Evolutionary conservation across 2,329 filamentous ascomycete genomes (phyloP).

Genomic region (Tolypocladium cylindrosporum): DNA sequence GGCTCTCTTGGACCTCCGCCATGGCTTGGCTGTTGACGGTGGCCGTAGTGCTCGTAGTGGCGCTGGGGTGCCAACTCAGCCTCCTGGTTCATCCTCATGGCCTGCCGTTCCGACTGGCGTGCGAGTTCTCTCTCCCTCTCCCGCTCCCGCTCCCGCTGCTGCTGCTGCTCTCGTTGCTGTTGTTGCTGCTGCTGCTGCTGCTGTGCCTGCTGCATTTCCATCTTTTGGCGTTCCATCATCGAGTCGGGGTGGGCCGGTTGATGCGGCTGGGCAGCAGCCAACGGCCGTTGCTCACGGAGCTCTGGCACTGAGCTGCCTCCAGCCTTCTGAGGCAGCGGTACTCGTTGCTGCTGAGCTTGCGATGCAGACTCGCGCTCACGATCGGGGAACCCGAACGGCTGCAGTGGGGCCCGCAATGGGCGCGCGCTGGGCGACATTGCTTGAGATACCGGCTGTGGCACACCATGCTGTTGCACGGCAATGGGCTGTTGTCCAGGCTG

Average conservation of each 20-base stretch:
- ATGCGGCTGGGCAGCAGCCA: conserved; percentile 23
- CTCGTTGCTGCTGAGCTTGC: conserved; percentile 22
- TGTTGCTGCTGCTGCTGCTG: conserved; percentile 10
- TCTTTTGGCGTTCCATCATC: conserved; percentile 22
- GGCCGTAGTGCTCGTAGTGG: conserved; percentile 34
- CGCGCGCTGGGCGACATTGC: conserved; percentile 36
- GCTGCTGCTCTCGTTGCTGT: conserved; percentile 12
- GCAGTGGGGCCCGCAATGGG: conserved; percentile 31
- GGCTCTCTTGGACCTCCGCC: conserved; percentile 29
- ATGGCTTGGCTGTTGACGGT: conserved; percentile 28
- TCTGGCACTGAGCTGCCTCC: conserved; percentile 21
- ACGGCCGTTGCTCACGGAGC: conserved; percentile 21
- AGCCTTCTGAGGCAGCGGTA: conserved; percentile 30
- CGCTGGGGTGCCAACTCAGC: conserved; percentile 30
- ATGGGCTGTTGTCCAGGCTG: conserved; percentile 17
- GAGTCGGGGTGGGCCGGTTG: conserved; percentile 21
- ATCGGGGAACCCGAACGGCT: conserved; percentile 34
- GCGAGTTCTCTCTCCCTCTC: conserved; percentile 18
- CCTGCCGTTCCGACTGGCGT: conserved; percentile 18
- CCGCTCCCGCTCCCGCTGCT: conserved; percentile 8
- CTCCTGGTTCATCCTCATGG: conserved; percentile 39
- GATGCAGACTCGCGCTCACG: conserved; percentile 25
- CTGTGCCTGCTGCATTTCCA: conserved; percentile 12
- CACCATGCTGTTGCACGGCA: conserved; percentile 21
- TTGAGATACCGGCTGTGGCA: conserved; percentile 27